A percentile compares a stretch with the other conserved stretches of the same genome.
phyloP scores from a whole-genome alignment of 495 filamentous ascomycete genomes.

The Echria macrotheca region DNA sequence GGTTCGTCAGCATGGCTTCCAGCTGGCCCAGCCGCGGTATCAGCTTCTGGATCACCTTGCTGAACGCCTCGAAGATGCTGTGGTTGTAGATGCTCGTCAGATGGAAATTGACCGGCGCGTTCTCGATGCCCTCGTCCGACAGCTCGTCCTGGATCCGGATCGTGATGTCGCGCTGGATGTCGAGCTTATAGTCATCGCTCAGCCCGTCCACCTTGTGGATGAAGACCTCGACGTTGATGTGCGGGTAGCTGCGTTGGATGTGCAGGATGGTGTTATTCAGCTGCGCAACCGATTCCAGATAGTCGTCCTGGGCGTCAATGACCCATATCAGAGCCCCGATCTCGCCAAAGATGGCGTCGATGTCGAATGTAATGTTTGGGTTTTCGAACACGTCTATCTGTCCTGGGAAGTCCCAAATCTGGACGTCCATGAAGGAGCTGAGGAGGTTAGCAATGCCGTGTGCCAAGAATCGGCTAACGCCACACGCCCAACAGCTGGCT shows the following conservation, averaged over 20 bases:
- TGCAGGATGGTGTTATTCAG: slow-evolving; percentile 82
- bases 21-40: slow-evolving; percentile 89
- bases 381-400: slow-evolving; percentile 82
- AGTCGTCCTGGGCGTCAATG: slow-evolving; percentile 96
- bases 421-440: slow-evolving; percentile 98
- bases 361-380: slow-evolving; percentile 62
- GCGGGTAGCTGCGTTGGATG: slow-evolving; percentile 78
- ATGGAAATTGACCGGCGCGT: slow-evolving; percentile 86
- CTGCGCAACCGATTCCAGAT: slow-evolving; percentile 80
- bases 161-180: slow-evolving; percentile 89
- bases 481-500: not conserved
- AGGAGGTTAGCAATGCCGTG: no score
- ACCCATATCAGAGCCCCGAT: slow-evolving; percentile 96
- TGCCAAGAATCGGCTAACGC: slow-evolving; percentile 12
- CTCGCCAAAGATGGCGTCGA: slow-evolving; percentile 87
- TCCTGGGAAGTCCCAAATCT: slow-evolving; percentile 95
- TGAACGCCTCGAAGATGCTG: slow-evolving; percentile 95
- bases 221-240: slow-evolving; percentile 94
- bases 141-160: slow-evolving; percentile 97
- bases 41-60: slow-evolving; percentile 94
- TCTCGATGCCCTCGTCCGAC: slow-evolving; percentile 83
- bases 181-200: slow-evolving; percentile 87
- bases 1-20: slow-evolving; percentile 83
- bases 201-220: slow-evolving; percentile 97
- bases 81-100: slow-evolving; percentile 97